Evolutionary conservation across 306 rosid genomes (phyloP).

Genomic region (Quercus suber): DNA sequence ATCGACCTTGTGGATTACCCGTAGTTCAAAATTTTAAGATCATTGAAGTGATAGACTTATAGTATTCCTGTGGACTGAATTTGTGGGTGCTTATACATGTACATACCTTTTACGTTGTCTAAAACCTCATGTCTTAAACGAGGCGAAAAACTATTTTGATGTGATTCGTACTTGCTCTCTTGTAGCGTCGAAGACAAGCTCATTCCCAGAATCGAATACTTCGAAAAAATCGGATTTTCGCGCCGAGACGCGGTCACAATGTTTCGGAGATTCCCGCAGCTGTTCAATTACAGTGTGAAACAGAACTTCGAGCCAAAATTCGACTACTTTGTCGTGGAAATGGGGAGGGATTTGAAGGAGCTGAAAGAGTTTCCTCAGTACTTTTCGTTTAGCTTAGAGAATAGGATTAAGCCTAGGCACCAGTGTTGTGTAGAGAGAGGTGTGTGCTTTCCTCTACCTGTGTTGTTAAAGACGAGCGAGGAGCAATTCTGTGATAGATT

Average conservation of each 20-base stretch:
- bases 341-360: conserved; percentile 91
- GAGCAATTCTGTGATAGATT: conserved; percentile 47
- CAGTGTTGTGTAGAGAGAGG: conserved; percentile 76
- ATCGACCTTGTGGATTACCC: background rate
- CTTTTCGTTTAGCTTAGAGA: conserved; percentile 87
- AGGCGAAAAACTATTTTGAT: background rate
- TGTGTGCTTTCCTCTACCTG: conserved; percentile 73
- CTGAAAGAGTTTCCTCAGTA: conserved; percentile 75
- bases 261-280: conserved; percentile 82
- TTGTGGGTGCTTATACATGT: background rate
- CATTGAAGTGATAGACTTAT: background rate
- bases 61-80: background rate
- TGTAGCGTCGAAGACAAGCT: conserved; percentile 80
- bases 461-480: conserved; percentile 59
- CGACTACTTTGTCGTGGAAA: conserved; percentile 78
- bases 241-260: conserved; percentile 46
- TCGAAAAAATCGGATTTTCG: conserved; percentile 68
- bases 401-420: conserved; percentile 83
- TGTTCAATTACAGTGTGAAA: conserved; percentile 69
- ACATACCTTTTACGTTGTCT: background rate
- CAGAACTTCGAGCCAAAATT: conserved; percentile 76
- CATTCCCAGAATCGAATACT: conserved; percentile 65
- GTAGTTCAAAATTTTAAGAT: background rate
- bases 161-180: conserved; percentile 65
- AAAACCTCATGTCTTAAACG: background rate